Percentiles rank a stretch among this genome's conserved stretches.
Conservation (phyloP, 805 yeast species). For the Candida gorgasii region DNA sequence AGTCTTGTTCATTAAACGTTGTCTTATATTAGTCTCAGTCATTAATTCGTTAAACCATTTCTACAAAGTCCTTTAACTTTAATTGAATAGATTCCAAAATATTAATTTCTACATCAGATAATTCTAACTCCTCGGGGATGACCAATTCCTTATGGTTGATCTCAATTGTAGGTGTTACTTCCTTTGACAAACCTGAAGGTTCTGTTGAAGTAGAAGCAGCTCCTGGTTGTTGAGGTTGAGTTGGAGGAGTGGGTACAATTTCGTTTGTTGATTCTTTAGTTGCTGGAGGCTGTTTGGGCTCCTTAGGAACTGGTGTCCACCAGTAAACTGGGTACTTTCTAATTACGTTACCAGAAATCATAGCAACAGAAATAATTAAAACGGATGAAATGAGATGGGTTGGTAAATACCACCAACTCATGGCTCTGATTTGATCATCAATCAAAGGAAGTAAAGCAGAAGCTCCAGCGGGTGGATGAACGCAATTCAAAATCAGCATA, state of each 20-base stretch:
- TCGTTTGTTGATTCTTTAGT: conserved; percentile 3
- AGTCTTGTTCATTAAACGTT: no score
- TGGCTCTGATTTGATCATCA: conserved; percentile 42
- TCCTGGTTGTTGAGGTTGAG: no score
- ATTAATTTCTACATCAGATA: conserved; percentile 27
- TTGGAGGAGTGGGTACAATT: conserved; percentile 1
- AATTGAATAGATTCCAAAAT: conserved; percentile 26
- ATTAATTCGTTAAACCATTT: not conserved
- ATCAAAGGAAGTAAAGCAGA: conserved; percentile 59
- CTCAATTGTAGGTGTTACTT: conserved; percentile 1
- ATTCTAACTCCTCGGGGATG: conserved; percentile 23
- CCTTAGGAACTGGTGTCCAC: conserved; percentile 49
- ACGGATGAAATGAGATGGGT: conserved; percentile 51
- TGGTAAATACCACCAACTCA: conserved; percentile 71
- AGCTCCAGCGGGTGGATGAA: conserved; percentile 77
- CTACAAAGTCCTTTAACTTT: conserved; percentile 10
- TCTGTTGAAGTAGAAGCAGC: not conserved
- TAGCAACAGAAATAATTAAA: conserved; percentile 50
- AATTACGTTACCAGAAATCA: conserved; percentile 53
- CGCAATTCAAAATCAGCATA: conserved; percentile 55
- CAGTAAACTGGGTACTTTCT: conserved; percentile 58
- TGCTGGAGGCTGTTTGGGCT: not conserved
- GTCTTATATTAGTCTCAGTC: no score
- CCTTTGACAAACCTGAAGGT: conserved; percentile 5
- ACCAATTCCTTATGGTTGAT: conserved; percentile 12